These are phyloP conservation scores for Ophiognomonia clavigignenti-juglandacearum DNA, from an alignment of 2,329 filamentous ascomycete species.

Conservation along the genomic window DNA sequence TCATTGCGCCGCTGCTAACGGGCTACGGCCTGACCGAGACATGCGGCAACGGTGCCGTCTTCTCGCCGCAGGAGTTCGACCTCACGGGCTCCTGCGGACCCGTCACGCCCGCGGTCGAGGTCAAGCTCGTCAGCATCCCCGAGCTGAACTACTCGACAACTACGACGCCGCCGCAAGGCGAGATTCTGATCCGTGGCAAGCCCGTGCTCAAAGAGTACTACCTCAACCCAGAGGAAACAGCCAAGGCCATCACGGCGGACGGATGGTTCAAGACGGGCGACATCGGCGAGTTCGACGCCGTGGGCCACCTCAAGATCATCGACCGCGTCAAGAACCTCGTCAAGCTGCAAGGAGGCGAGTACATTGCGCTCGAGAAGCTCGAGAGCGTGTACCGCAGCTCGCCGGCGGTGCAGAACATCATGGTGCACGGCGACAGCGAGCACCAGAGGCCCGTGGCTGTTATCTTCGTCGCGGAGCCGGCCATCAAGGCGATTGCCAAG, in stretches of 20 bases:
- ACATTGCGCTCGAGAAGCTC: conserved; percentile 93
- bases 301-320: conserved; percentile 80
- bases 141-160: conserved; percentile 81
- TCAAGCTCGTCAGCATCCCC: conserved; percentile 86
- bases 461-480: conserved; percentile 64
- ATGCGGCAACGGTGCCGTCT: conserved; percentile 74
- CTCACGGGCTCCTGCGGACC: conserved; percentile 67
- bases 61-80: conserved; percentile 81
- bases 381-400: conserved; percentile 84
- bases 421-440: conserved; percentile 74
- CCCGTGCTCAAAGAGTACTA: conserved; percentile 76
- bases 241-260: conserved; percentile 70
- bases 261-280: conserved; percentile 98
- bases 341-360: conserved; percentile 93
- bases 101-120: conserved; percentile 69
- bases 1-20: conserved; percentile 87
- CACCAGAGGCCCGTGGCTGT: conserved; percentile 78
- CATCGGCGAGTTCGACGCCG: conserved; percentile 80
- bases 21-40: conserved; percentile 97
- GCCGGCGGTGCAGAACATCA: conserved; percentile 78
- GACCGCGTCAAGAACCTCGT: conserved; percentile 98
- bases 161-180: conserved; percentile 75
- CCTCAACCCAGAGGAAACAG: conserved; percentile 80
- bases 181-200: conserved; percentile 82
- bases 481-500: conserved; percentile 54